A percentile compares a stretch with the other conserved stretches of the same genome.
Evolutionary conservation across 495 filamentous ascomycete species (phyloP).

Genomic region (Aspergillus kassunensis): DNA sequence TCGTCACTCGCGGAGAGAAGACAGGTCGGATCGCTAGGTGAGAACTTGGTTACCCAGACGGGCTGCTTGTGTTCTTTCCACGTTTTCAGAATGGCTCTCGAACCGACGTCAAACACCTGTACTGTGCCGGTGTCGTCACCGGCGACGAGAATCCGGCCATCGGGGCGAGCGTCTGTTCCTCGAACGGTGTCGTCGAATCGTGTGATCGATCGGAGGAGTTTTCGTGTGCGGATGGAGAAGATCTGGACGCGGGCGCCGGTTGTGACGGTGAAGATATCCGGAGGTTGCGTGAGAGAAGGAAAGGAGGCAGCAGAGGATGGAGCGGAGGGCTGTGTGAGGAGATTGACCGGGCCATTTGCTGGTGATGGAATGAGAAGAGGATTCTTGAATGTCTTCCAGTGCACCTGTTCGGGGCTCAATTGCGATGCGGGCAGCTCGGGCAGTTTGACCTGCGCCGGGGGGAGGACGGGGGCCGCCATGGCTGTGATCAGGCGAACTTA

Average conservation of each 20-base stretch:
- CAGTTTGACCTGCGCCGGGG: slow-evolving; percentile 78
- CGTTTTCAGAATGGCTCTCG: slow-evolving; percentile 88
- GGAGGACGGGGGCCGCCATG: slow-evolving; percentile 88
- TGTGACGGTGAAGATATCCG: slow-evolving; percentile 87
- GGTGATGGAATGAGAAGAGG: slow-evolving; percentile 81
- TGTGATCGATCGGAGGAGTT: slow-evolving; percentile 85
- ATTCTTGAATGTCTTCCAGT: slow-evolving; percentile 92
- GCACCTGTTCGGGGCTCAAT: slow-evolving; percentile 81
- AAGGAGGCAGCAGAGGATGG: slow-evolving; percentile 45
- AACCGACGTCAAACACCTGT: slow-evolving; percentile 88
- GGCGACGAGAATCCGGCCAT: slow-evolving; percentile 83
- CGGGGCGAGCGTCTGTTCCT: slow-evolving; percentile 77
- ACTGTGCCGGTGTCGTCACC: slow-evolving; percentile 87
- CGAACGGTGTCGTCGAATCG: slow-evolving; percentile 87
- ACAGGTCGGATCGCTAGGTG: slow-evolving; percentile 76
- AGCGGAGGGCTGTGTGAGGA: slow-evolving; percentile 73
- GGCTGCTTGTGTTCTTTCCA: slow-evolving; percentile 96
- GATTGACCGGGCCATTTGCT: slow-evolving; percentile 76
- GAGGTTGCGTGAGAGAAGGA: slow-evolving; percentile 43
- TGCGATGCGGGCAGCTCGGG: slow-evolving; percentile 51
- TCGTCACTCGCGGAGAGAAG: slow-evolving; percentile 86
- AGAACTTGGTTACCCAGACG: slow-evolving; percentile 87
- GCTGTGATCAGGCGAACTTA: slow-evolving; percentile 8
- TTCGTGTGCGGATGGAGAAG: slow-evolving; percentile 82
- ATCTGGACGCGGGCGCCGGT: slow-evolving; percentile 88